phyloP scores from a whole-genome alignment of 306 rosid species.

The Acacia acuminata region DNA sequence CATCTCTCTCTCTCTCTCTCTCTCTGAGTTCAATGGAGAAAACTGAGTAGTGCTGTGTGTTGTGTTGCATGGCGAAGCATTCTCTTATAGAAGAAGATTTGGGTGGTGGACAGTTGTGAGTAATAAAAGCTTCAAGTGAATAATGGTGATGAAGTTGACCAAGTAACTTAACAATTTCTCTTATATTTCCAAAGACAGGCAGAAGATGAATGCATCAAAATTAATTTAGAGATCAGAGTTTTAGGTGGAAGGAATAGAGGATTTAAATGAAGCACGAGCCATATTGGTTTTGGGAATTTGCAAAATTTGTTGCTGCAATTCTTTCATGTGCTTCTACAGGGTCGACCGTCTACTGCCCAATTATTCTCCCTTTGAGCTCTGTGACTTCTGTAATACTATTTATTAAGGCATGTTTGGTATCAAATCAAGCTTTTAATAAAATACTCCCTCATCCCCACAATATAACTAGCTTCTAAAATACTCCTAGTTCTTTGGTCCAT shows the following conservation, averaged over 20 bases:
- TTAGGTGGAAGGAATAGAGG: not conserved
- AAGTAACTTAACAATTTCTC: not conserved
- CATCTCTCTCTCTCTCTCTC: not conserved
- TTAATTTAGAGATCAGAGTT: not conserved
- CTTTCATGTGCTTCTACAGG: not conserved
- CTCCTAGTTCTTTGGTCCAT: too few species aligned
- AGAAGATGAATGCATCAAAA: not conserved
- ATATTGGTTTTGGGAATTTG: not conserved
- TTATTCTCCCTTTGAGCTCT: not conserved
- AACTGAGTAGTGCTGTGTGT: not conserved
- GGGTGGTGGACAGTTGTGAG: slow-evolving; percentile 56
- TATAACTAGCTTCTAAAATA: too few species aligned
- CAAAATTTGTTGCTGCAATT: not conserved
- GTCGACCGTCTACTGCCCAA: not conserved
- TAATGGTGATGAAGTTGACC: not conserved
- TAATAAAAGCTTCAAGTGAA: slow-evolving; percentile 33
- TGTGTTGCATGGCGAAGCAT: slow-evolving; percentile 27
- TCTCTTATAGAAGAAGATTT: not conserved
- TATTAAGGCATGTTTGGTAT: not conserved
- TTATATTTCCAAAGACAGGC: not conserved
- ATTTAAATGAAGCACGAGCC: not conserved
- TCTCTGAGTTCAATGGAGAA: not conserved
- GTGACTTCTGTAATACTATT: not conserved
- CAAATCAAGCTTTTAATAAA: not conserved
- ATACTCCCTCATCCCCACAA: too few species aligned